These are phyloP conservation scores for Fusarium buxicola DNA, from an alignment of 2,329 filamentous ascomycete genomes.

Conservation along the genomic window DNA sequence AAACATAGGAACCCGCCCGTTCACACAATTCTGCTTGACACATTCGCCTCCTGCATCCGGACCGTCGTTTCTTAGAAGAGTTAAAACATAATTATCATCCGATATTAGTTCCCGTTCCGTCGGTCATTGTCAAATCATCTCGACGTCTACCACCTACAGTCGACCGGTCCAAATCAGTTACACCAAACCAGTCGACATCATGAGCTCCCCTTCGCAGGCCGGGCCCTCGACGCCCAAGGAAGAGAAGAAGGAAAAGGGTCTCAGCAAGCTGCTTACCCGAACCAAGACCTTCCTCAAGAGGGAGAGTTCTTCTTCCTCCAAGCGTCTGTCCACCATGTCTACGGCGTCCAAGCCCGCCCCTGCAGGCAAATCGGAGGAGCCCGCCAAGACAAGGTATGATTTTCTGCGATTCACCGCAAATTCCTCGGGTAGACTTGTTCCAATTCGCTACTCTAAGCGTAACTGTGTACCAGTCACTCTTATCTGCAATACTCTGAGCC, in stretches of 20 bases:
- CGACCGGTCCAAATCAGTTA: not conserved
- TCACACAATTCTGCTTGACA: not conserved
- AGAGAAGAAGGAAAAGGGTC: slow-evolving; percentile 58
- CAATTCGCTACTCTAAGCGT: not conserved
- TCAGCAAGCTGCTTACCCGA: slow-evolving; percentile 61
- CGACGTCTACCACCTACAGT: slow-evolving; percentile 1
- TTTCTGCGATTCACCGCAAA: not conserved
- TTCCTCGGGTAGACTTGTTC: not conserved
- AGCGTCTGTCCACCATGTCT: slow-evolving; percentile 44
- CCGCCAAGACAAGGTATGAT: slow-evolving; percentile 45
- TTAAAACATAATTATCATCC: slow-evolving; percentile 2
- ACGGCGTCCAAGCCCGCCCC: slow-evolving; percentile 31
- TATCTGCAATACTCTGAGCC: not conserved
- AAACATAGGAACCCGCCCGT: slow-evolving; percentile 9
- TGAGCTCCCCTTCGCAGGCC: slow-evolving; percentile 58
- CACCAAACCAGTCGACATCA: slow-evolving; percentile 40
- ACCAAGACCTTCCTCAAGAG: slow-evolving; percentile 63
- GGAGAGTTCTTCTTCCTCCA: slow-evolving; percentile 49
- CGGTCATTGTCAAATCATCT: not conserved
- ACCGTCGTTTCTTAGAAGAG: not conserved
- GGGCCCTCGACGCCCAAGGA: slow-evolving; percentile 50
- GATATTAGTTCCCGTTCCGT: slow-evolving; percentile 1
- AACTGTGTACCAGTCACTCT: not conserved
- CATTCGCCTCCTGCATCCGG: slow-evolving; percentile 19
- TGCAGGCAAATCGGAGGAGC: slow-evolving; percentile 39